Percentiles rank a stretch among this genome's conserved stretches.
Evolutionary conservation across 345 rosid genomes (phyloP).

Genomic region (Lenwebbia sp.): DNA sequence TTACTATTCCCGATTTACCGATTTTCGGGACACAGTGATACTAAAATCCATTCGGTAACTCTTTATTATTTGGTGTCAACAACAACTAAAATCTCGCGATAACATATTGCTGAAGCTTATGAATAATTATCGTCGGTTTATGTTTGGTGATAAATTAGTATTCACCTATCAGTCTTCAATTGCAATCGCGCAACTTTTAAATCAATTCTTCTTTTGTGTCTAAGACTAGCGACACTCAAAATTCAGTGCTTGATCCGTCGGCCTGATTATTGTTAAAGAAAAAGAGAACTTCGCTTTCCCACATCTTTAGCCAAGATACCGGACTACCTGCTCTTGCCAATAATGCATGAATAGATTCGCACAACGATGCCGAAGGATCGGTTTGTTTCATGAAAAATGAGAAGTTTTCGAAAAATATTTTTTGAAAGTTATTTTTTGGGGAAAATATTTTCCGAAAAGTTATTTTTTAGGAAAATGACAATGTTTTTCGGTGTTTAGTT

Average conservation of each 20-base stretch:
- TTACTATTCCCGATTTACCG: too few relatives aligned
- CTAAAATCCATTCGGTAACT: too few relatives aligned
- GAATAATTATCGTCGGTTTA: background rate
- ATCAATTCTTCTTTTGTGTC: background rate
- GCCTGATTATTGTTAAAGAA: background rate
- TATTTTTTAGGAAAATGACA: too few relatives aligned
- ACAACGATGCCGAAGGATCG: background rate
- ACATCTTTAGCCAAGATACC: background rate
- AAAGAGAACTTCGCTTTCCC: background rate
- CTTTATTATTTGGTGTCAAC: too few relatives aligned
- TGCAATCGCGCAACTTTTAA: background rate
- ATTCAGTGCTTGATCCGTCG: too few relatives aligned
- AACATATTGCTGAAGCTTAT: background rate
- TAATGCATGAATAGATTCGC: background rate
- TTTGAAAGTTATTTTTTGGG: too few relatives aligned
- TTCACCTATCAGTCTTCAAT: background rate
- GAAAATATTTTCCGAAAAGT: too few relatives aligned
- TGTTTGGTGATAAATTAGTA: background rate
- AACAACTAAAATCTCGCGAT: background rate
- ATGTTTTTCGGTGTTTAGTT: too few relatives aligned
- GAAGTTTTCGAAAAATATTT: too few relatives aligned
- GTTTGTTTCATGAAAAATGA: too few relatives aligned
- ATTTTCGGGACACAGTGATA: too few relatives aligned
- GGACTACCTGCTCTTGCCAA: background rate
- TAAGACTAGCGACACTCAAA: too few relatives aligned